Conservation (phyloP, 2,329 filamentous ascomycete species). For the Colletotrichum acutatum region DNA sequence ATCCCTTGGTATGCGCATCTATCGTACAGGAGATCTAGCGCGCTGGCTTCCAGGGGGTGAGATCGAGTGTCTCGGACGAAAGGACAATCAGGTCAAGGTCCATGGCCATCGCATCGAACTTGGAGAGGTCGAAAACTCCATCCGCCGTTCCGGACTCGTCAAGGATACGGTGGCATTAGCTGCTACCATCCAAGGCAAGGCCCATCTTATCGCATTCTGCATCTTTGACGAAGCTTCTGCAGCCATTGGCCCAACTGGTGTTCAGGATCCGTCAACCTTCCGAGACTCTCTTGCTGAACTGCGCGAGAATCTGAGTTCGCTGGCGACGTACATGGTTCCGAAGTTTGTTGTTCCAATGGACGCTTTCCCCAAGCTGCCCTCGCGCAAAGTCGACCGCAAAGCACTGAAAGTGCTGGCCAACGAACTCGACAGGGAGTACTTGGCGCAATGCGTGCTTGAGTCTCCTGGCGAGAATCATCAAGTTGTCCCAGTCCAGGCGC, state of each 20-base stretch:
- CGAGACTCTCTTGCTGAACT: constrained; percentile 9
- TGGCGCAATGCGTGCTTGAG: not conserved
- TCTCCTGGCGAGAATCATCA: not conserved
- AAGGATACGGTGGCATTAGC: not conserved
- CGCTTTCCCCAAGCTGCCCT: constrained; percentile 39
- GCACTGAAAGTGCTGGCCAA: constrained; percentile 16
- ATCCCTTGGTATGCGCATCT: constrained; percentile 22
- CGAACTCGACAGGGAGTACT: not conserved
- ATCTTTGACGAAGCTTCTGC: not conserved
- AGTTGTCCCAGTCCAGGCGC: constrained; percentile 27
- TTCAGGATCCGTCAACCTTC: not conserved
- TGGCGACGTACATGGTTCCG: constrained; percentile 43
- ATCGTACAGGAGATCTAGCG: constrained; percentile 37
- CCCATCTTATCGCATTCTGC: not conserved
- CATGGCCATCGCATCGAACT: constrained; percentile 37
- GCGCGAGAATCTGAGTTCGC: constrained; percentile 24
- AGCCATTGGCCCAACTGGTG: not conserved
- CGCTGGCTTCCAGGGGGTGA: constrained; percentile 34
- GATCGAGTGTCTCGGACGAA: constrained; percentile 36
- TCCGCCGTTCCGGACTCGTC: constrained; percentile 25
- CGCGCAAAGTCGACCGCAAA: constrained; percentile 43
- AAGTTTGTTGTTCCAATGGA: constrained; percentile 39
- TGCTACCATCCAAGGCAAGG: not conserved
- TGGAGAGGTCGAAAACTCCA: constrained; percentile 38
- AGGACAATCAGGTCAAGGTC: constrained; percentile 38